A percentile compares a stretch with the other conserved stretches of the same genome.
Conservation (phyloP, 805 yeast species). For the Saturnispora serradocipensis region DNA sequence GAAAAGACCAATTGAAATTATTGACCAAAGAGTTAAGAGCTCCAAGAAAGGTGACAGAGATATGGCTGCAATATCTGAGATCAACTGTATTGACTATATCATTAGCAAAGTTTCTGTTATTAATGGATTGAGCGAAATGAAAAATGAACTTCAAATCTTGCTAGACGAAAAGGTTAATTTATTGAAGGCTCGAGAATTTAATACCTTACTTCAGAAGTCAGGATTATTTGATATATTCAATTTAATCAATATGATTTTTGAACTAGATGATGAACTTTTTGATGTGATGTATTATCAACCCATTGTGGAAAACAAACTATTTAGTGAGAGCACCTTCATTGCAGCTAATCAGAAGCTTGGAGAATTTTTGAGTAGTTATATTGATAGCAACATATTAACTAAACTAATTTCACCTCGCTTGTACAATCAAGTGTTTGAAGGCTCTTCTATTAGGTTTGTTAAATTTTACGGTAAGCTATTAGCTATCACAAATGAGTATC, state of each 20-base stretch:
- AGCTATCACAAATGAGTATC: conserved; percentile 29
- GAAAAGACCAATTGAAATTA: conserved; percentile 36
- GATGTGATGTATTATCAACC: conserved; percentile 60
- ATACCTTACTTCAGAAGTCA: conserved; percentile 40
- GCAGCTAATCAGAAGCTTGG: conserved; percentile 38
- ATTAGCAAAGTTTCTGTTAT: conserved; percentile 34
- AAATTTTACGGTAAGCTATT: conserved; percentile 36
- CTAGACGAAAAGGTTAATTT: conserved; percentile 30
- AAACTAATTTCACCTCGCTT: conserved; percentile 56
- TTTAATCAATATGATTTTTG: conserved; percentile 63
- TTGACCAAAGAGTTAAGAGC: conserved; percentile 16
- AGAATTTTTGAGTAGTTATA: conserved; percentile 48
- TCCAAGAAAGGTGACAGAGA: conserved; percentile 20
- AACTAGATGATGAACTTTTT: conserved; percentile 47
- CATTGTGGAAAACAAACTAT: conserved; percentile 50
- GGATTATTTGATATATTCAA: conserved; percentile 52
- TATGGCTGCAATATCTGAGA: conserved; percentile 34
- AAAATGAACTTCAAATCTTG: conserved; percentile 27
- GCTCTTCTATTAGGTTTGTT: conserved; percentile 42
- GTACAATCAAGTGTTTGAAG: conserved; percentile 44
- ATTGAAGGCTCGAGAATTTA: conserved; percentile 38
- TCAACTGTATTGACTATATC: conserved; percentile 55
- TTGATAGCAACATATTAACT: conserved; percentile 47
- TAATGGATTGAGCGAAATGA: conserved; percentile 17
- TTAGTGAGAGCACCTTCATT: conserved; percentile 35